Base-by-base conservation (phyloP, 352 stramenopile species). In the Phytophthora aleatoria region DNA sequence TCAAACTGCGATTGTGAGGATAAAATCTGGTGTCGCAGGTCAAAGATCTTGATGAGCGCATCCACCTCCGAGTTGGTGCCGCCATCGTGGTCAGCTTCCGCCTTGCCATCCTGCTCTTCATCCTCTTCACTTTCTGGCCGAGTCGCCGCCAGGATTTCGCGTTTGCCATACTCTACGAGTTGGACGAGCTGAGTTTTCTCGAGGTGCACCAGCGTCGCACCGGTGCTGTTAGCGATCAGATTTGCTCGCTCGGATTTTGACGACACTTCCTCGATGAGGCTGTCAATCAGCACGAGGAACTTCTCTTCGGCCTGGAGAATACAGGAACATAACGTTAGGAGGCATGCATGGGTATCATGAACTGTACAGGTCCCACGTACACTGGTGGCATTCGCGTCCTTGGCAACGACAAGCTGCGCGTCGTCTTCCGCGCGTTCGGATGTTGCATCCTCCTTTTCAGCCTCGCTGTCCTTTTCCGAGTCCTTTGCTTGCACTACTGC, bases 1-100 rank as follows among this genome's bases (percentile, higher is more conserved):
- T 90, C 66, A 51, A 91, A 90, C 39, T 91, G 82, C 11, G 74
- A 67, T 47, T 88, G 73, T 1, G 82, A 89, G 2, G 83, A 87
- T 35, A 93, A 60, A 50, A 93, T 87, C 35, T 90, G 74, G 49
- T 93, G 84, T 3, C 84, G 82, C 43, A 93, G 64, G 38, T 93
- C 83, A 44, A 91, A 89, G 28, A 93, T 85, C 50, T 74, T 76
- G 11, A 91, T 80, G 2, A 93, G 53, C 39, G 80, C 82, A 27
- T 89, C 84, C 15, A 91, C 76, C 60, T 86, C 84, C 5, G 82
- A 90, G 15, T 77, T 75, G 16, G 64, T 72, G 42, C 33, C 48
- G 3, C 31, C 58, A 48, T 75, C 64, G 30, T 62, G 36, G 9
- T 64, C 57, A 26, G 16, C 36, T 44, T 68, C 59, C 44, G n/a